phyloP scores from a whole-genome alignment of 495 filamentous ascomycete species.

The Daldinia decipiens region DNA sequence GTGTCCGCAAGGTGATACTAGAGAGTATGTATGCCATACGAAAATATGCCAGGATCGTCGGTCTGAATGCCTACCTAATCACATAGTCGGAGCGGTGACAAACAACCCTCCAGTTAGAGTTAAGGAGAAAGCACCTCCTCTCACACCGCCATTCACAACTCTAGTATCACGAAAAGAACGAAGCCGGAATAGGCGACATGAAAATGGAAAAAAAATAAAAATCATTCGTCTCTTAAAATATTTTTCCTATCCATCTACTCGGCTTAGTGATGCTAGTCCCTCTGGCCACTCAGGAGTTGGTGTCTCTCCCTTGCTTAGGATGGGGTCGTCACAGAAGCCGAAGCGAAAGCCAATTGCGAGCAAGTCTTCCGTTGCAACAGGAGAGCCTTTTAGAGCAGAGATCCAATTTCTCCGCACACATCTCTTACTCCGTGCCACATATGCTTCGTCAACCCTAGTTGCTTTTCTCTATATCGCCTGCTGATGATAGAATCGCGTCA shows the following conservation, averaged over 20 bases:
- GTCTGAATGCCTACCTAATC: slow-evolving; percentile 12
- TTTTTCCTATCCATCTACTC: slow-evolving; percentile 43
- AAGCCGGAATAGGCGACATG: neutral
- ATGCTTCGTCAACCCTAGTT: slow-evolving; percentile 22
- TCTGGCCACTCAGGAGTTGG: slow-evolving; percentile 13
- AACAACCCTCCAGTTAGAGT: neutral
- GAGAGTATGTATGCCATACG: neutral
- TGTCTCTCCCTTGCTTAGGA: slow-evolving; percentile 35
- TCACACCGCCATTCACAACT: slow-evolving; percentile 37
- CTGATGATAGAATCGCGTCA: slow-evolving; percentile 24
- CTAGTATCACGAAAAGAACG: slow-evolving; percentile 16
- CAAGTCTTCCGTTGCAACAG: slow-evolving; percentile 23
- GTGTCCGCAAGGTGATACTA: slow-evolving; percentile 21
- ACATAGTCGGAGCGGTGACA: slow-evolving; percentile 25
- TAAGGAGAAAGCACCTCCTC: slow-evolving; percentile 1
- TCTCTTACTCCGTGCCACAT: slow-evolving; percentile 18
- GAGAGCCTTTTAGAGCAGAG: slow-evolving; percentile 1
- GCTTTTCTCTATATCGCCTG: slow-evolving; percentile 36
- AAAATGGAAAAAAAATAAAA: slow-evolving; percentile 13
- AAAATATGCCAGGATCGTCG: slow-evolving; percentile 17
- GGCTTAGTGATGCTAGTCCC: slow-evolving; percentile 25
- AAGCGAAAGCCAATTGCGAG: slow-evolving; percentile 28
- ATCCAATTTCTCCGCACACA: slow-evolving; percentile 20
- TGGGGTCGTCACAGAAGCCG: slow-evolving; percentile 19
- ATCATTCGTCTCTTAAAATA: slow-evolving; percentile 40